phyloP scores from a whole-genome alignment of 352 stramenopile species.

The Globisporangium nunn region DNA sequence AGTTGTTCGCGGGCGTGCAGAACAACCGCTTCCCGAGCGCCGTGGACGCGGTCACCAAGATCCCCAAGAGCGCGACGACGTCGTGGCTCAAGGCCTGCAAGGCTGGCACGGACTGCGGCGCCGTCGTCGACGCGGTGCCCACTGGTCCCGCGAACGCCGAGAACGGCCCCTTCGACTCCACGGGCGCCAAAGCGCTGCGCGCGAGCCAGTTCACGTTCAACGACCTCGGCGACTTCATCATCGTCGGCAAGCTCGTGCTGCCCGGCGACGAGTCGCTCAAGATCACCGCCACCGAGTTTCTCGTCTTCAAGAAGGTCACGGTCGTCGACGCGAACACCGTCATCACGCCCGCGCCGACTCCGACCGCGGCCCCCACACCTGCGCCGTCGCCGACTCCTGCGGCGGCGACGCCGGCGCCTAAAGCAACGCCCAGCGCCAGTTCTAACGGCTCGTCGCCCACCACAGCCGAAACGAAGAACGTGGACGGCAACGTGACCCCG shows the following conservation, averaged over 20 bases:
- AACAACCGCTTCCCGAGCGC: conserved; percentile 58
- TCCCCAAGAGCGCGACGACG: conserved; percentile 23
- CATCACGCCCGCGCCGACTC: conserved; percentile 22
- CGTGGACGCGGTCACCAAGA: conserved; percentile 33
- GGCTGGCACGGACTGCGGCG: conserved; percentile 53
- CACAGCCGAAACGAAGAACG: background rate
- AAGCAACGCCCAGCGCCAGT: conserved; percentile 5
- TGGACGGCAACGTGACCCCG: conserved; percentile 3
- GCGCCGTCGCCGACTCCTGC: background rate
- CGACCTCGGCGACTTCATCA: conserved; percentile 48
- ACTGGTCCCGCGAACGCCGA: conserved; percentile 25
- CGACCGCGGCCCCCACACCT: conserved; percentile 7
- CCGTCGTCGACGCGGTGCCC: conserved; percentile 29
- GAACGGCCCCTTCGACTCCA: conserved; percentile 32
- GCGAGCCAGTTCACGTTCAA: conserved; percentile 42
- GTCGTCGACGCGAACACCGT: conserved; percentile 35
- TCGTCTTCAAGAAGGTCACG: conserved; percentile 62
- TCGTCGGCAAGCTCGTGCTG: conserved; percentile 58
- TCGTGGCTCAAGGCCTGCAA: conserved; percentile 59
- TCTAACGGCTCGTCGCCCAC: background rate
- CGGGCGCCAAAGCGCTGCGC: conserved; percentile 37
- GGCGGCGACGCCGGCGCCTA: conserved; percentile 4
- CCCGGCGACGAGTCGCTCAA: conserved; percentile 32
- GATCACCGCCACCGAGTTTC: conserved; percentile 49
- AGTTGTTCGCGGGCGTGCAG: conserved; percentile 19